These are phyloP conservation scores for Anthracocystis setariae DNA, from an alignment of 1,284 basidiomycete species.

Conservation along the genomic window DNA sequence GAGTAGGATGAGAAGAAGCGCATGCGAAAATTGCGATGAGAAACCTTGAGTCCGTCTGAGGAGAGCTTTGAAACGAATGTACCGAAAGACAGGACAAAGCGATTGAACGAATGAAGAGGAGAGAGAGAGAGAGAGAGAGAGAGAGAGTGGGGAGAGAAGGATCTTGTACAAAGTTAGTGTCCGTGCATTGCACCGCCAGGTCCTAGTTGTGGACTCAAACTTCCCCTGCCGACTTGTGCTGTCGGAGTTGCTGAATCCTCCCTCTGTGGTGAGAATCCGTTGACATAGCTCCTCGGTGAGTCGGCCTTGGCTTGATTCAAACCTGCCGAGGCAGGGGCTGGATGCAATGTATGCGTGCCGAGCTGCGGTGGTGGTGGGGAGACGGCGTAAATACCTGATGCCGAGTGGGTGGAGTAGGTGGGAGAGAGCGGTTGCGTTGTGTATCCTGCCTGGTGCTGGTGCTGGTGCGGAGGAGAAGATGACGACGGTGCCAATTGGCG, in stretches of 20 bases:
- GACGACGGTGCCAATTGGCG: constrained; percentile 1
- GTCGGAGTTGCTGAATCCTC: constrained; percentile 19
- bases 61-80: not conserved
- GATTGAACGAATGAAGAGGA: not conserved
- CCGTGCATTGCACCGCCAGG: not conserved
- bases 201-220: not conserved
- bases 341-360: not conserved
- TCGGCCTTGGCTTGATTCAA: not conserved
- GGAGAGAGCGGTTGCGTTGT: not conserved
- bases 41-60: not conserved
- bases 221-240: not conserved
- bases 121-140: not conserved
- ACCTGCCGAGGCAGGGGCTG: not conserved
- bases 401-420: not conserved
- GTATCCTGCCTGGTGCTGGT: not conserved
- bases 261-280: constrained; percentile 19
- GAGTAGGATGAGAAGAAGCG: too few species aligned
- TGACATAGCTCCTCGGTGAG: constrained; percentile 26
- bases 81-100: not conserved
- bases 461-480: not conserved
- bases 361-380: constrained; percentile 1
- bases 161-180: too few species aligned
- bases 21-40: too few species aligned
- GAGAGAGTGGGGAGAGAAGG: too few species aligned
- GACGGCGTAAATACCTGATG: not conserved